These are phyloP conservation scores for Aspergillus fructus DNA, from an alignment of 2,329 filamentous ascomycete genomes.

Conservation along the genomic window DNA sequence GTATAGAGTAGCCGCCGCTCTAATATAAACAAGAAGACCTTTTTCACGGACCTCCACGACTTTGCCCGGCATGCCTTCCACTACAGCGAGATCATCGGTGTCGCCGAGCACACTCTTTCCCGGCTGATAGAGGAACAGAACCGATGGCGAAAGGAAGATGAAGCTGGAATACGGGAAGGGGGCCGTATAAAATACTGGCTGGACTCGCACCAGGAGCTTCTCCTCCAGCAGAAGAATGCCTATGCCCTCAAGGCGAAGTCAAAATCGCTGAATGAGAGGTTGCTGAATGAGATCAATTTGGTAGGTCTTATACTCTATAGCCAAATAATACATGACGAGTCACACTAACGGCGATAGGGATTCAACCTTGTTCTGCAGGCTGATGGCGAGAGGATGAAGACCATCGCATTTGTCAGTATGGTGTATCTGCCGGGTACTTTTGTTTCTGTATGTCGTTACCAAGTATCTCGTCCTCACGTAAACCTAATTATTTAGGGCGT, in stretches of 20 bases:
- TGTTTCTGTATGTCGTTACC: constrained; percentile 20
- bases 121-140: constrained; percentile 22
- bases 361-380: constrained; percentile 34
- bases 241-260: constrained; percentile 25
- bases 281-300: constrained; percentile 34
- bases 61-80: constrained; percentile 33
- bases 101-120: constrained; percentile 27
- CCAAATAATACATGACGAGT: no score
- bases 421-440: constrained; percentile 30
- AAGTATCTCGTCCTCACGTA: background rate
- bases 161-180: background rate
- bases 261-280: constrained; percentile 26
- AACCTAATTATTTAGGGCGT: constrained; percentile 19
- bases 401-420: constrained; percentile 26
- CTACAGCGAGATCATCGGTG: constrained; percentile 30
- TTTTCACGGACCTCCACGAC: constrained; percentile 28
- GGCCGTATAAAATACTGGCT: background rate
- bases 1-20: no score
- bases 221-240: constrained; percentile 16
- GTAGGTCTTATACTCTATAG: constrained; percentile 6
- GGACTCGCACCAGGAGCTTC: constrained; percentile 8
- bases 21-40: no score
- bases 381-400: constrained; percentile 31
- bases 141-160: constrained; percentile 11
- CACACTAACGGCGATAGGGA: constrained; percentile 7